These are phyloP conservation scores for Candolleomyces eurysporus DNA, from an alignment of 768 basidiomycete genomes.

Conservation along the genomic window DNA sequence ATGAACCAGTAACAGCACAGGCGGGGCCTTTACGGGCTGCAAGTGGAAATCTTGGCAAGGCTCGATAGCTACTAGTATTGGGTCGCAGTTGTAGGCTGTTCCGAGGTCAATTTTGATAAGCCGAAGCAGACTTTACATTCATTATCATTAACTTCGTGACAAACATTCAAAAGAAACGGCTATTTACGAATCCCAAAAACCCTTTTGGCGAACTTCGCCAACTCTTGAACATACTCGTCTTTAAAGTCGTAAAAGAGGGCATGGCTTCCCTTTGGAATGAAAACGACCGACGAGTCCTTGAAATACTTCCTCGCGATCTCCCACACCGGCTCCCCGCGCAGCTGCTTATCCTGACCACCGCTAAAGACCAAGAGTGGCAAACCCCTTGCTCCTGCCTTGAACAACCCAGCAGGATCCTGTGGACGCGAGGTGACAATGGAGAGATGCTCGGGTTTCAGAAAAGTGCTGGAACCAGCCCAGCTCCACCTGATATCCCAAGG, in stretches of 20 bases:
- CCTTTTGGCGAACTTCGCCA: background rate
- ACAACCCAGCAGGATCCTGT: constrained; percentile 25
- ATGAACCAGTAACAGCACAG: no score
- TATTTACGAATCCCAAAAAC: background rate
- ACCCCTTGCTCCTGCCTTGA: constrained; percentile 22
- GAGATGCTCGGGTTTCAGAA: constrained; percentile 18
- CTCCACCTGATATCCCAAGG: constrained; percentile 21
- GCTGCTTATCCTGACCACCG: constrained; percentile 24
- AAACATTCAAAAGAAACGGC: no score
- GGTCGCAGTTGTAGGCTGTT: no score
- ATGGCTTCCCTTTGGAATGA: background rate
- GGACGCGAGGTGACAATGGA: constrained; percentile 20
- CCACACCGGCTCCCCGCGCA: constrained; percentile 23
- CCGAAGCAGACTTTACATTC: no score
- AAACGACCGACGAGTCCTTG: constrained; percentile 20
- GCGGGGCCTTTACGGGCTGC: no score
- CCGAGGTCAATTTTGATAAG: no score
- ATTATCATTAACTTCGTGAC: no score
- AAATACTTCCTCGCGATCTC: constrained; percentile 28
- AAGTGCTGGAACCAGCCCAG: constrained; percentile 20
- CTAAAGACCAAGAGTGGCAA: constrained; percentile 25
- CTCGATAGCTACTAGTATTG: no score
- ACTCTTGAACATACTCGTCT: background rate
- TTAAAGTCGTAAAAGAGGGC: background rate
- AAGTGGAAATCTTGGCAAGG: no score